phyloP scores from a whole-genome alignment of 306 rosid genomes.

The Biancaea sappan region DNA sequence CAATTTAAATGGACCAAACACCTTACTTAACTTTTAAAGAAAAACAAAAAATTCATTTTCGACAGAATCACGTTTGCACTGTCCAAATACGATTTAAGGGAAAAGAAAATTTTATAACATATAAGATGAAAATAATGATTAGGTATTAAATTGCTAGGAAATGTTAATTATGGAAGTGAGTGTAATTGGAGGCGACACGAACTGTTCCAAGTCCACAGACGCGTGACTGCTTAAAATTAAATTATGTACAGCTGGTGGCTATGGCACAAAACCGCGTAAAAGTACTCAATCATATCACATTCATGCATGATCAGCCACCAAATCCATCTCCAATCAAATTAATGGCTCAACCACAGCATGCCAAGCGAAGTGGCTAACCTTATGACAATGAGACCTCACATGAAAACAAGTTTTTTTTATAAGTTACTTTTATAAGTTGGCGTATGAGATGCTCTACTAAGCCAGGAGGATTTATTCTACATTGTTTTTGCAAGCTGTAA shows the following conservation, averaged over 20 bases:
- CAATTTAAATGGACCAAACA: too few relatives aligned
- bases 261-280: background rate
- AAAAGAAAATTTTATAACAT: too few relatives aligned
- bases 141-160: background rate
- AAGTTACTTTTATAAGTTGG: background rate
- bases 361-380: constrained; percentile 16
- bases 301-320: background rate
- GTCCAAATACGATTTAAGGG: too few relatives aligned
- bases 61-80: too few relatives aligned
- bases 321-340: background rate
- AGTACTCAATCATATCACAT: constrained; percentile 25
- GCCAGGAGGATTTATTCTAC: constrained; percentile 16
- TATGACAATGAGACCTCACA: background rate
- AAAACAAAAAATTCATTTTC: too few relatives aligned
- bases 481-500: constrained; percentile 44
- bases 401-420: background rate
- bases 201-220: background rate
- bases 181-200: background rate
- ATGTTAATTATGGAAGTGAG: background rate
- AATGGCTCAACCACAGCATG: background rate
- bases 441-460: constrained; percentile 37
- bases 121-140: too few relatives aligned
- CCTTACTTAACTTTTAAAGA: too few relatives aligned
- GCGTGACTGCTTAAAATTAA: constrained; percentile 34
- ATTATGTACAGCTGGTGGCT: background rate